These are phyloP conservation scores for Sordariomycetes sp. DNA, from an alignment of 2,329 filamentous ascomycete species.

Conservation along the genomic window DNA sequence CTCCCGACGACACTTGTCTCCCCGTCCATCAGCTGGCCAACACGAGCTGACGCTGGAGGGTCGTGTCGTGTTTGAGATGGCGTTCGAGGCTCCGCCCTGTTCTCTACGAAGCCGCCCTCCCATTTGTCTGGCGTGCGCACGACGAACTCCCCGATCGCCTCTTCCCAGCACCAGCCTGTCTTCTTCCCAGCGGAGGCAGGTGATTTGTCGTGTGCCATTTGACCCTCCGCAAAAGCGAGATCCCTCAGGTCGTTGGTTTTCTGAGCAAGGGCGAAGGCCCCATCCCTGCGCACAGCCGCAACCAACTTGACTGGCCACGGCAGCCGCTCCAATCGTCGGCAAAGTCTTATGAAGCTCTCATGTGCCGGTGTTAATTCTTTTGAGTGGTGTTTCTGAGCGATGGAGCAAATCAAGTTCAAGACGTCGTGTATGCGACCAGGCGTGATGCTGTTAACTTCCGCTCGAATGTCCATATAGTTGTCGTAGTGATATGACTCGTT, in stretches of 20 bases:
- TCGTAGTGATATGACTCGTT: too few species aligned
- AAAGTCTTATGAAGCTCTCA: constrained; percentile 28
- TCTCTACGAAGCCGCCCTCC: too few species aligned
- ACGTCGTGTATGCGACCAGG: constrained; percentile 15
- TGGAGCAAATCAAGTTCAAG: constrained; percentile 29
- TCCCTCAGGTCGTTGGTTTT: constrained; percentile 43
- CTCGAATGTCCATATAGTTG: too few species aligned
- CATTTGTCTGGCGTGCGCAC: constrained; percentile 1
- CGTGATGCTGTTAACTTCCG: background rate
- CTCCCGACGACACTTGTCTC: too few species aligned
- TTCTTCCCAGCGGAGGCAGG: constrained; percentile 17
- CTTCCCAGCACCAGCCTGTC: constrained; percentile 28
- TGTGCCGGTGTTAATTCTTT: constrained; percentile 25
- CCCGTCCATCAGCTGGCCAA: too few species aligned
- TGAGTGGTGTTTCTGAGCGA: constrained; percentile 38
- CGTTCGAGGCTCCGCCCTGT: too few species aligned
- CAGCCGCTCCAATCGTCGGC: constrained; percentile 26
- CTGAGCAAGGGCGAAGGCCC: constrained; percentile 42
- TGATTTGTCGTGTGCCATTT: background rate
- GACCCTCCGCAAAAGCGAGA: constrained; percentile 39
- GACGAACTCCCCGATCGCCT: constrained; percentile 29
- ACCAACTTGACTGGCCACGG: constrained; percentile 20
- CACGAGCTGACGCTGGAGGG: too few species aligned
- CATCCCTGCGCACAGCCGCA: constrained; percentile 30
- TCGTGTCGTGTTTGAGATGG: too few species aligned